phyloP scores from a whole-genome alignment of 805 yeast species.

The Pachysolen tannophilus region DNA sequence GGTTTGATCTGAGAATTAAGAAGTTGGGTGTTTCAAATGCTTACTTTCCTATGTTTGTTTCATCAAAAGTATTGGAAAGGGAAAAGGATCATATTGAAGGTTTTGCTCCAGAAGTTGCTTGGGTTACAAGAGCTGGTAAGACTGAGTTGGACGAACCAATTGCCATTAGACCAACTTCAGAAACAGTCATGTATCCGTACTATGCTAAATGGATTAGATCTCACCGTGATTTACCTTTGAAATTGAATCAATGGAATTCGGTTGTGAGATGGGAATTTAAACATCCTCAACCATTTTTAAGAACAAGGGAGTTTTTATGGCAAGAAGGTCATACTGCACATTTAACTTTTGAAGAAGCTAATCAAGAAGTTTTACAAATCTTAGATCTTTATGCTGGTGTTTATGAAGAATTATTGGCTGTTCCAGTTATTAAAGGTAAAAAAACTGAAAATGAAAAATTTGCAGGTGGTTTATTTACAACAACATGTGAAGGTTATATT shows the following conservation, averaged over 20 bases:
- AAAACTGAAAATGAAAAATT: conserved; percentile 98
- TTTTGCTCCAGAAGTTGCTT: conserved; percentile 99
- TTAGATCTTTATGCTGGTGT: conserved; percentile 79
- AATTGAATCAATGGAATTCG: conserved; percentile 98
- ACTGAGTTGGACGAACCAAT: conserved; percentile 96
- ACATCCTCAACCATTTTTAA: conserved; percentile 98
- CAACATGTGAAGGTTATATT: conserved; percentile 94
- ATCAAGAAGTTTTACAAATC: conserved; percentile 76
- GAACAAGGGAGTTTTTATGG: conserved; percentile 99
- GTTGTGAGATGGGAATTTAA: conserved; percentile 99
- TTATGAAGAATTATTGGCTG: conserved; percentile 90
- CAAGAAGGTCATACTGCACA: conserved; percentile 99
- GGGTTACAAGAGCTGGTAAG: conserved; percentile 96
- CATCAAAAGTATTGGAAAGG: conserved; percentile 84
- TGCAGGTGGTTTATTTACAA: conserved; percentile 95
- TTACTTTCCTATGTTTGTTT: conserved; percentile 98
- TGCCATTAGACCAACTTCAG: conserved; percentile 99
- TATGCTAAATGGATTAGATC: conserved; percentile 98
- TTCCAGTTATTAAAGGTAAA: conserved; percentile 90
- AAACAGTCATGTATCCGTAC: conserved; percentile 99
- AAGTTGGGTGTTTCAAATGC: conserved; percentile 87
- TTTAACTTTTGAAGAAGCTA: conserved; percentile 74
- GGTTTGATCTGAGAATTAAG: conserved; percentile 78
- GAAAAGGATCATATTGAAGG: conserved; percentile 99
- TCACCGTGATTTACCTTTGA: conserved; percentile 94